phyloP scores from a whole-genome alignment of 164 flowering plant genomes.

The Chloranthus sessilifolius region DNA sequence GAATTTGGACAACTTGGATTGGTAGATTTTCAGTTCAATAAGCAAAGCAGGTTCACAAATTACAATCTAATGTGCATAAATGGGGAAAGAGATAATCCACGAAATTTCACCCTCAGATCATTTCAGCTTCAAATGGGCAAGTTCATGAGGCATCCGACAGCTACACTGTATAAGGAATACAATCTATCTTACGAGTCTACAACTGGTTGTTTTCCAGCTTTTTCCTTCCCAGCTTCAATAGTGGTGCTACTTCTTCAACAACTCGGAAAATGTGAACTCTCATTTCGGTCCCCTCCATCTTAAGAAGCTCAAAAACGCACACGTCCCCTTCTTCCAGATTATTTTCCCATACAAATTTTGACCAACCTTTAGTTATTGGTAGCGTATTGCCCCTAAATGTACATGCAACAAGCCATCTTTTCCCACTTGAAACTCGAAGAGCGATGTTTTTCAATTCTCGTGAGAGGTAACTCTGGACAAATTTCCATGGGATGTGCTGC shows the following conservation, averaged over 20 bases:
- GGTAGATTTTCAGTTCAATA: no score
- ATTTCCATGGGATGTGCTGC: not conserved
- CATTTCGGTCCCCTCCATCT: not conserved
- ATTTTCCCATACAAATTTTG: not conserved
- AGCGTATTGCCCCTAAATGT: not conserved
- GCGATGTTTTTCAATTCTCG: not conserved
- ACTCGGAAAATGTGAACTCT: conserved; percentile 4
- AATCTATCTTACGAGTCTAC: no score
- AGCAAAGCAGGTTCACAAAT: no score
- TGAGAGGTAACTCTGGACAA: not conserved
- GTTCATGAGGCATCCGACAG: no score
- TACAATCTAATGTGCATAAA: no score
- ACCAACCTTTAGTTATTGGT: not conserved
- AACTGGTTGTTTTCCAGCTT: not conserved
- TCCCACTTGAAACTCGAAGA: not conserved
- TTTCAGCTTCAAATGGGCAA: no score
- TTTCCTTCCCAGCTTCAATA: not conserved
- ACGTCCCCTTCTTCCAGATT: conserved; percentile 7
- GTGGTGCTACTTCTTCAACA: not conserved
- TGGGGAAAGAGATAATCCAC: no score
- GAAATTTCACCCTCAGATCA: no score
- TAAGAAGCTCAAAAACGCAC: not conserved
- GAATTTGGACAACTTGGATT: no score
- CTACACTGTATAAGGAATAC: no score
- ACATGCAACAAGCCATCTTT: not conserved